Evolutionary conservation across 2,329 filamentous ascomycete species (phyloP), one percentile per base, ranked within the genome.

Genomic region (Alternaria sp.): DNA sequence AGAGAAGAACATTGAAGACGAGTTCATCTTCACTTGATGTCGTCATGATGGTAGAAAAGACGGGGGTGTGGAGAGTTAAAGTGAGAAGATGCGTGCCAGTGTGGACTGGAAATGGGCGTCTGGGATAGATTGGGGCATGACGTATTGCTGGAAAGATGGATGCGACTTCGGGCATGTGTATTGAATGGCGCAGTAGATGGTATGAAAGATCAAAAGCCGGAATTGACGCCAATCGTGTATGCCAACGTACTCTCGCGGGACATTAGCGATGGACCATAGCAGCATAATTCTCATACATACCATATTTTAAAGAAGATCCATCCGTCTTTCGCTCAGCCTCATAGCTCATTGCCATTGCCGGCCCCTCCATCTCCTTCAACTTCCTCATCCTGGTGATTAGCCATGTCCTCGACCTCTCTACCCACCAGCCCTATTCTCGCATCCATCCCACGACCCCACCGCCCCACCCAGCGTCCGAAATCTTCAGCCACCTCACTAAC

Each of bases 31-130:
- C 33, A 37, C 33, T 37, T 37, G 33, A 37, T n/a, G 33, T 37
- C 7, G 15, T 4, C 14, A n/a, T 37, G 33, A 8, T 37, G 15
- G 4, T 37, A 1, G 33, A 9, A 37, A 8, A n/a, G 14, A n/a
- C 15, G 33, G 33, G 33, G 5, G 5, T 37, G 33, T 3, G 33
- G 15, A 37, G 33, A 5, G 15, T n/a, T 2, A n/a, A 4, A n/a
- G 4, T 37, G 33, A 37, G 33, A 37, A 37, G 33, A n/a, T n/a
- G 33, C 33, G 33, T n/a, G 33, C 33, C 1, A 8, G 33, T 37
- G 15, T n/a, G 15, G 0, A n/a, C 0, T 37, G 7, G 15, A 37
- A 37, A 0, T 9, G 33, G 0, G 33, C 7, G 33, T n/a, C 15
- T 9, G 33, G 4, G 33, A 37, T 37, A 37, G 33, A 0, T n/a